Evolutionary conservation across 768 basidiomycete genomes (phyloP).

Genomic region (Tylopilus cervinicoccineus): DNA sequence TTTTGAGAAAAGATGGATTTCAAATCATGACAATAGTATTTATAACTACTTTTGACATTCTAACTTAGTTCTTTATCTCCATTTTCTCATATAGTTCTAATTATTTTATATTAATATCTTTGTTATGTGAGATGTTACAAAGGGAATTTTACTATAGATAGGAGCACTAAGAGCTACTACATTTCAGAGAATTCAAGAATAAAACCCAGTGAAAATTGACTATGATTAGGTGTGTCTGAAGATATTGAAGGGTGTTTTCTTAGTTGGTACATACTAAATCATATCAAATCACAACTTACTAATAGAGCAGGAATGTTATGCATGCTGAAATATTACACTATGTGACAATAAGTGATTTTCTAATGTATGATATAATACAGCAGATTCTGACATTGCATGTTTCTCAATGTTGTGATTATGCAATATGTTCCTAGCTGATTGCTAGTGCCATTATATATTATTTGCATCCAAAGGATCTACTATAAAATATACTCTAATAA

Average conservation of each 20-base stretch:
- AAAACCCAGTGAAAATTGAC: background rate
- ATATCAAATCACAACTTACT: background rate
- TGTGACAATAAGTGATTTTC: background rate
- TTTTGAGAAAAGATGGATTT: too few relatives aligned
- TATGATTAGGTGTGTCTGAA: background rate
- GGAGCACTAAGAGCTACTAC: too few relatives aligned
- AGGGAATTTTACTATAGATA: too few relatives aligned
- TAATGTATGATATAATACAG: background rate
- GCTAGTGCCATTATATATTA: background rate
- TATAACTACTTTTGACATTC: too few relatives aligned
- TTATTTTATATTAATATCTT: too few relatives aligned
- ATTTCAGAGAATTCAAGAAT: background rate
- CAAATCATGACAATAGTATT: too few relatives aligned
- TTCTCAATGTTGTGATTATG: background rate
- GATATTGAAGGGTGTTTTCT: background rate
- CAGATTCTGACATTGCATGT: background rate
- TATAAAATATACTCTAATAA: too few relatives aligned
- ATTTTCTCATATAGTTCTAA: too few relatives aligned
- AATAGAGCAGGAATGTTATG: background rate
- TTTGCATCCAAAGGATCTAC: too few relatives aligned
- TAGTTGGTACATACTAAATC: background rate
- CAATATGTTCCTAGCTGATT: background rate
- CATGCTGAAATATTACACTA: background rate
- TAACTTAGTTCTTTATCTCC: too few relatives aligned
- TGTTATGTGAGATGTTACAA: too few relatives aligned